Percentiles rank a stretch among this genome's conserved stretches.
phyloP scores from a whole-genome alignment of 208 protist species.

The Balamuthia mandrillaris region DNA sequence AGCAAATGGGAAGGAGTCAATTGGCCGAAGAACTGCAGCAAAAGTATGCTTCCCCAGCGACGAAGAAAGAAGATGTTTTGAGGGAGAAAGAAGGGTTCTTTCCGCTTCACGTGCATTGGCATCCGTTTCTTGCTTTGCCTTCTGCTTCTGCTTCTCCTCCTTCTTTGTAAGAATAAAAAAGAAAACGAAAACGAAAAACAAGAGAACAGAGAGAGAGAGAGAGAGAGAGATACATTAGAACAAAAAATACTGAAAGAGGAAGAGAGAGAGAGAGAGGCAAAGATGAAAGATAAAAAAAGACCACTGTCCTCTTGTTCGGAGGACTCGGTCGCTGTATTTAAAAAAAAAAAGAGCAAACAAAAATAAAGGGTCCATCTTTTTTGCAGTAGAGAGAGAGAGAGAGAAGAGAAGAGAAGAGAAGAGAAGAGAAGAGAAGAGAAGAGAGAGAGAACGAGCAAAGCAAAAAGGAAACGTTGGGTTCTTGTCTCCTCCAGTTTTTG shows the following conservation, averaged over 20 bases:
- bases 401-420: neutral
- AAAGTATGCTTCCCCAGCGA: no score
- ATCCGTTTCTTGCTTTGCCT: neutral
- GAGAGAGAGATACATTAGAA: neutral
- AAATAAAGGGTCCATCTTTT: neutral
- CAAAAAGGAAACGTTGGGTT: no score
- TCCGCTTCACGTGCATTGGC: neutral
- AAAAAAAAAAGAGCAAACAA: neutral
- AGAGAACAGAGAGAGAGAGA: neutral
- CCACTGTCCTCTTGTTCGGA: neutral
- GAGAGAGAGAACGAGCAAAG: no score
- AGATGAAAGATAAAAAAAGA: neutral
- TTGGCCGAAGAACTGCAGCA: no score
- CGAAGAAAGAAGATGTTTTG: no score
- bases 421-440: neutral
- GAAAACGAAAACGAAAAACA: neutral
- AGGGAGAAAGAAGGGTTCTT: no score
- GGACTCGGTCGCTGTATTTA: neutral
- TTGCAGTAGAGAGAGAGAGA: neutral
- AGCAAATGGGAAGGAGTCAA: no score
- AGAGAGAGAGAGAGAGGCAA: neutral
- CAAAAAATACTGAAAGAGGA: no score
- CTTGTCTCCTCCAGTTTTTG: no score
- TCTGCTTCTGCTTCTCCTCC: neutral
- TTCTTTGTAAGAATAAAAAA: neutral